phyloP scores from a whole-genome alignment of 208 protist genomes.

The Acanthamoeba triangularis region DNA sequence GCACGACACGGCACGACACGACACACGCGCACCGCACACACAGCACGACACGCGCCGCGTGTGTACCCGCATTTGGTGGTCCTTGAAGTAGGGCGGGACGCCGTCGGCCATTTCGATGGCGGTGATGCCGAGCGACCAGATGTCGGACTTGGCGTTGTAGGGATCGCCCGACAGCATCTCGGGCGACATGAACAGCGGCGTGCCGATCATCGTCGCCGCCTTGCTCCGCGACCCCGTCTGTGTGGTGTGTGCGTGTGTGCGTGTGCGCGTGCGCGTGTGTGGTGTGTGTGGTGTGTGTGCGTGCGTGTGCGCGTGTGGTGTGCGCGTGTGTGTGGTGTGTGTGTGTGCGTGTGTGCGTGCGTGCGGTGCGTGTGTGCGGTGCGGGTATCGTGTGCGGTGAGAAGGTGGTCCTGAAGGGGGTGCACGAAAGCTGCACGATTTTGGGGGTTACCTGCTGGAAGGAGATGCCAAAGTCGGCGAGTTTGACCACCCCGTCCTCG shows the following conservation, averaged over 20 bases:
- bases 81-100: conserved; percentile 90
- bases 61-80: conserved; percentile 91
- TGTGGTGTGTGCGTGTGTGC: no score
- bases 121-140: conserved; percentile 94
- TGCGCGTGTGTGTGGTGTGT: no score
- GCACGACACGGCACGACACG: background rate
- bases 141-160: conserved; percentile 82
- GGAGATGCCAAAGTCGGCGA: conserved; percentile 65
- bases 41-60: no score
- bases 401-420: no score
- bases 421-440: background rate
- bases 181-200: conserved; percentile 48
- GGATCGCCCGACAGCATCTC: conserved; percentile 52
- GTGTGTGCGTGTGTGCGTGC: no score
- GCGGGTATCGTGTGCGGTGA: no score
- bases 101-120: conserved; percentile 94
- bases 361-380: no score
- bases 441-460: background rate
- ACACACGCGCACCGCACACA: background rate
- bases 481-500: conserved; percentile 51
- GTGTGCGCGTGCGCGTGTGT: no score
- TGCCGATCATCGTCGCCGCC: conserved; percentile 43
- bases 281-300: no score
- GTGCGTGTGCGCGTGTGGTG: no score
- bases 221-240: conserved; percentile 55